phyloP scores from a whole-genome alignment of 805 yeast species.

The Dipodascopsis tothii region DNA sequence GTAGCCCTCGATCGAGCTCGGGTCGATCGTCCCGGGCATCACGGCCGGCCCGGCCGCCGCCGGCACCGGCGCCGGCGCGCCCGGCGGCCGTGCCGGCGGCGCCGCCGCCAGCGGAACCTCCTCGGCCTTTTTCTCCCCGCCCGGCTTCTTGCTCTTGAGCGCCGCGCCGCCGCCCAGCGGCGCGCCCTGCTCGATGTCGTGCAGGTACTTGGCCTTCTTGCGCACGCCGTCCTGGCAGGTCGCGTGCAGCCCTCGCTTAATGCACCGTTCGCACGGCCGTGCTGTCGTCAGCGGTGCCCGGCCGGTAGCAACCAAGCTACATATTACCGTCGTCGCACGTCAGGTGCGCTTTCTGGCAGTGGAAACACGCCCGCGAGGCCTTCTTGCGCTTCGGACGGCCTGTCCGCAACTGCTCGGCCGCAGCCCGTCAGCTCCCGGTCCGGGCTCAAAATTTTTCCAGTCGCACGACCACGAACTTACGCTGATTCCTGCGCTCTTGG shows the following conservation, averaged over 20 bases:
- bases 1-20: constrained; percentile 7
- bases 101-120: not conserved
- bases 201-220: constrained; percentile 66
- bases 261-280: constrained; percentile 78
- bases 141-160: constrained; percentile 1
- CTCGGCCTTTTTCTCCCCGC: not conserved
- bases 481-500: constrained; percentile 20
- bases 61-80: not conserved
- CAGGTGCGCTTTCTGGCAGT: constrained; percentile 85
- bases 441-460: not conserved
- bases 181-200: constrained; percentile 45
- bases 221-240: constrained; percentile 87
- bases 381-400: constrained; percentile 48
- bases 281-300: constrained; percentile 23
- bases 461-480: constrained; percentile 4
- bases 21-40: constrained; percentile 19
- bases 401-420: constrained; percentile 26
- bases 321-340: constrained; percentile 62
- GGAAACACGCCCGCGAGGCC: constrained; percentile 80
- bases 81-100: not conserved
- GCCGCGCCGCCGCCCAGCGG: not conserved
- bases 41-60: not conserved
- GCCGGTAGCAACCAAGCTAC: not conserved
- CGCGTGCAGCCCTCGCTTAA: constrained; percentile 54
- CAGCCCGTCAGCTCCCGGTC: not conserved